These are phyloP conservation scores for Gracilariopsis chorda DNA, from an alignment of 23 red algal species.

Conservation along the genomic window DNA sequence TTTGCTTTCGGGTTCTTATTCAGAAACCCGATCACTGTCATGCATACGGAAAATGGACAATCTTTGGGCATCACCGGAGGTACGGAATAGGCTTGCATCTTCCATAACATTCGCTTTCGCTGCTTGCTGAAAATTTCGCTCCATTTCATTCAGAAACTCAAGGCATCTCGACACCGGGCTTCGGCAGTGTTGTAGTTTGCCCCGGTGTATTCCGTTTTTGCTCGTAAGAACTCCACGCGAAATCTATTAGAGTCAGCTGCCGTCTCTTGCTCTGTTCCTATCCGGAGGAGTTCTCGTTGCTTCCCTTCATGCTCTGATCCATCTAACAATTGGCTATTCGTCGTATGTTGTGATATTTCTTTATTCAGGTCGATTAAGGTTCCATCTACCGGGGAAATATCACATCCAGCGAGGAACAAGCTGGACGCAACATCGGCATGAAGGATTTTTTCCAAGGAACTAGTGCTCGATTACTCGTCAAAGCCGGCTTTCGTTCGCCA, in stretches of 20 bases:
- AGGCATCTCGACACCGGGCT: conserved; percentile 55
- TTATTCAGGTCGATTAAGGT: conserved; percentile 34
- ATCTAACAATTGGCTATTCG: neutral
- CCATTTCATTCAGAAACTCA: conserved; percentile 59
- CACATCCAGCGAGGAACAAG: conserved; percentile 50
- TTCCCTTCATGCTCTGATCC: conserved; percentile 28
- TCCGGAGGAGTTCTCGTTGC: conserved; percentile 53
- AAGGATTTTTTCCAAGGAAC: conserved; percentile 45
- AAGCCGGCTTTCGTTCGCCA: conserved; percentile 66
- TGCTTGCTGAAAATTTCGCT: conserved; percentile 42
- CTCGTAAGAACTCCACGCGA: conserved; percentile 59
- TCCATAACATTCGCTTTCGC: neutral
- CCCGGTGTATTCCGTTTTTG: conserved; percentile 14
- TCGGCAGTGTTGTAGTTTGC: conserved; percentile 22
- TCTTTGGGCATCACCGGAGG: neutral
- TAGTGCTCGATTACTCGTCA: conserved; percentile 41
- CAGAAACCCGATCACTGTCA: conserved; percentile 9
- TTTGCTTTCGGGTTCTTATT: neutral
- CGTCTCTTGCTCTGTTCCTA: conserved; percentile 57
- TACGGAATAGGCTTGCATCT: neutral
- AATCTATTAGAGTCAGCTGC: conserved; percentile 50
- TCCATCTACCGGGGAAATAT: conserved; percentile 63
- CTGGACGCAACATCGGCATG: conserved; percentile 58
- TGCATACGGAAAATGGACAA: conserved; percentile 39
- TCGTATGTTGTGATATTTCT: conserved; percentile 11